Percentiles rank a stretch among this genome's conserved stretches.
phyloP scores from a whole-genome alignment of 2,329 filamentous ascomycete species.

The Zymoseptoria ardabiliae region DNA sequence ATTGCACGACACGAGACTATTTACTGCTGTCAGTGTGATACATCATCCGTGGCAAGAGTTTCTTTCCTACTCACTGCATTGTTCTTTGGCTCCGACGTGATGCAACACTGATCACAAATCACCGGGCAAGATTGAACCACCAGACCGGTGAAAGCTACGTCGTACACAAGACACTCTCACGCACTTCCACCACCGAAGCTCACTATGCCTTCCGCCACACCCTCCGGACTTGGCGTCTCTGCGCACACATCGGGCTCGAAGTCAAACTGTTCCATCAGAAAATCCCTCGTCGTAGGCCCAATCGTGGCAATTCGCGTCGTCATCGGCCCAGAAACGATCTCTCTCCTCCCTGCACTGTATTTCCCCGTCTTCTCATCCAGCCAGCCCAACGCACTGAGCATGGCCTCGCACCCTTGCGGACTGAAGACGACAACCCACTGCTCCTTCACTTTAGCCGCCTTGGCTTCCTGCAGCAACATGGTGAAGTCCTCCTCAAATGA shows the following conservation, averaged over 20 bases:
- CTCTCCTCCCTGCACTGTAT: conserved; percentile 42
- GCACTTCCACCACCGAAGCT: conserved; percentile 1
- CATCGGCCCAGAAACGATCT: conserved; percentile 85
- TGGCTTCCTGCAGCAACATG: conserved; percentile 36
- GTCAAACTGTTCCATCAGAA: conserved; percentile 57
- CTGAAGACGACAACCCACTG: conserved; percentile 72
- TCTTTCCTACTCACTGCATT: background rate
- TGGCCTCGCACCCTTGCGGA: conserved; percentile 54
- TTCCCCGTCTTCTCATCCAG: conserved; percentile 36
- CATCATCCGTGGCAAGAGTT: background rate
- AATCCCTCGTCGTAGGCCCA: conserved; percentile 81
- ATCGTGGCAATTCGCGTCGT: conserved; percentile 81
- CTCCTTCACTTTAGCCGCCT: conserved; percentile 25
- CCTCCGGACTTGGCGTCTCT: conserved; percentile 71
- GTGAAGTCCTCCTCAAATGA: conserved; percentile 66
- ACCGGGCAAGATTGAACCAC: background rate
- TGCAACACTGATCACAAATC: background rate
- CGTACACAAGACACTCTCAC: background rate
- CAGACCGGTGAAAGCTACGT: background rate
- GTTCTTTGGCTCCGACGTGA: background rate
- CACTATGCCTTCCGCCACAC: conserved; percentile 61
- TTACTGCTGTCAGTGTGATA: background rate
- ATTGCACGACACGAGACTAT: background rate
- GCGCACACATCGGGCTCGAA: conserved; percentile 75
- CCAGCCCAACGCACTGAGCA: conserved; percentile 48